Evolutionary conservation across 148 eudicot species (phyloP), one percentile per base, ranked within the genome.

Genomic region (Camellia sinensis): DNA sequence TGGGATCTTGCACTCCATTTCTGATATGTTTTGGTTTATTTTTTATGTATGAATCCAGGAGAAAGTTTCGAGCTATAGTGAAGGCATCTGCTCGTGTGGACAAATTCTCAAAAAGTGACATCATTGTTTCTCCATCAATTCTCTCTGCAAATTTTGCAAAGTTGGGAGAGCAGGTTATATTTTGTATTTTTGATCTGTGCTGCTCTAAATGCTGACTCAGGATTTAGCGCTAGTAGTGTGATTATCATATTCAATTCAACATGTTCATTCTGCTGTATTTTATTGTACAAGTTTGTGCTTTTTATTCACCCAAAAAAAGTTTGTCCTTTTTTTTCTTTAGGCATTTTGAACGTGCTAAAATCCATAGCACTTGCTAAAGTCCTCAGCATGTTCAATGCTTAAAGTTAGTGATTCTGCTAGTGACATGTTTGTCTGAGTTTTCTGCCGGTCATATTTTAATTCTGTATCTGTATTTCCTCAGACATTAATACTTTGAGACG

Each of bases 91-190:
- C 98, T 67, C 97, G 99, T 56, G 98, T 96, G 81, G 99, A 96
- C 82, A 88, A 86, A 80, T 96, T 92, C 87, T 96, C 99, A 6
- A 96, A 96, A 81, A 90, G 90, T 65, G 98, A 96, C 88, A 96
- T 96, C 61, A 96, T 96, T 82, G 99, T 96, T 73, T 91, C 99
- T 83, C 99, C 99, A n/a, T 96, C 99, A 76, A 96, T 96, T 84
- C 93, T 96, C 77, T 96, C 99, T 40, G 99, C 99, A 41, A 94
- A 96, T 82, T 96, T 96, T 82, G 74, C 99, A 17, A 96, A 94
- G 85, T 87, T 94, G 87, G 99, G 98, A 83, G 99, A 96, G 85
- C 99, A 96, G 99, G 99, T 96, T 87, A 41, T 68, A 7, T 67
- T 56, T 44, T 68, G 2, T 14, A 41, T 18, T 5, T 63, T 74